Conservation (phyloP, 179 eudicot genomes). For the Corrigiola litoralis region DNA sequence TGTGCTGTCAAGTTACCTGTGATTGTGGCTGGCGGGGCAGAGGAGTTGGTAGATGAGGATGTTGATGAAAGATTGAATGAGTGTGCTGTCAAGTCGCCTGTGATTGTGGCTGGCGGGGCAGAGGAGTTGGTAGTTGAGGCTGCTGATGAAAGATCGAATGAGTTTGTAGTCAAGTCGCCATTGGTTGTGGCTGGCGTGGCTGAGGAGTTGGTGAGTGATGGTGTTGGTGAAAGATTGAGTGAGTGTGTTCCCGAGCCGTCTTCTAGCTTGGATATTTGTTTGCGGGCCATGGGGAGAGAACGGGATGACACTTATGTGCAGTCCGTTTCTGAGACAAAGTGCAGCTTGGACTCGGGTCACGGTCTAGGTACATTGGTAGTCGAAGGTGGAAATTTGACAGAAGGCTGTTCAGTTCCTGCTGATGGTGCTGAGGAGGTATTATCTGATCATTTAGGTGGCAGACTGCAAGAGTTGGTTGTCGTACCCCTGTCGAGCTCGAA, state of each 20-base stretch:
- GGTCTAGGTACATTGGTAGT: background rate
- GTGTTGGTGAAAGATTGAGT: background rate
- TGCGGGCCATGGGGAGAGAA: background rate
- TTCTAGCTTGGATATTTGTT: conserved; percentile 5
- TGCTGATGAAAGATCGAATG: too few relatives aligned
- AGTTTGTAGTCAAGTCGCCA: too few relatives aligned
- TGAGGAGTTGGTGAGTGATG: conserved; percentile 10
- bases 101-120: too few relatives aligned
- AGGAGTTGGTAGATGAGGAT: too few relatives aligned
- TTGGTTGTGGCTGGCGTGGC: conserved; percentile 10
- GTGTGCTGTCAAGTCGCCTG: too few relatives aligned
- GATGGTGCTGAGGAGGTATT: conserved; percentile 4
- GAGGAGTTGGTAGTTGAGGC: too few relatives aligned
- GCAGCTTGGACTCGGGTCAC: conserved; percentile 4
- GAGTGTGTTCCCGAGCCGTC: conserved; percentile 10
- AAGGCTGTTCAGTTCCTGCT: conserved; percentile 2
- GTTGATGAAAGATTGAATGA: too few relatives aligned
- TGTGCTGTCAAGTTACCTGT: too few relatives aligned
- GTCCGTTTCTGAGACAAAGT: conserved; percentile 11
- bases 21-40: too few relatives aligned
- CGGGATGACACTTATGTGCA: background rate
- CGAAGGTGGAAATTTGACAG: background rate
- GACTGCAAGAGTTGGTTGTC: conserved; percentile 15
- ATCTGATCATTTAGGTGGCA: conserved; percentile 4
- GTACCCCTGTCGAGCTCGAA: conserved; percentile 13